Evolutionary conservation across 2,329 filamentous ascomycete genomes (phyloP).

Genomic region (Fusarium sp.): DNA sequence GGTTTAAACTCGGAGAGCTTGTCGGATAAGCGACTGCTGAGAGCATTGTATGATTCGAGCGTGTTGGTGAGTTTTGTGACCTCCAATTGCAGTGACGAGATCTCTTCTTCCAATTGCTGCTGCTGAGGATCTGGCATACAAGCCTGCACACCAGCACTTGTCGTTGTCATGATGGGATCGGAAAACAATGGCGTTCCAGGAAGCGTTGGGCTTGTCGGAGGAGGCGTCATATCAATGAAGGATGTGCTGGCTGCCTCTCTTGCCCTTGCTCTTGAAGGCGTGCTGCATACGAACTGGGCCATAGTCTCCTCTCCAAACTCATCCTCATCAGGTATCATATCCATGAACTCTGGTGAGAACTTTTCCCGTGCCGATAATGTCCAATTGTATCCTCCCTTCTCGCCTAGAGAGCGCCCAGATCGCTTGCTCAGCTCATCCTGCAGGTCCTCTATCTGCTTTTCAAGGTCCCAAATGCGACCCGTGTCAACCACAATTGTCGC

Average conservation of each 20-base stretch:
- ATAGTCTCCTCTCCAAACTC: conserved; percentile 63
- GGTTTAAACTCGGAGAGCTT: conserved; percentile 48
- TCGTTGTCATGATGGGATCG: conserved; percentile 17
- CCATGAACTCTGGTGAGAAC: conserved; percentile 57
- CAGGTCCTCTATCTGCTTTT: conserved; percentile 54
- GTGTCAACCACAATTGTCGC: conserved; percentile 63
- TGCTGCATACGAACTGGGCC: conserved; percentile 63
- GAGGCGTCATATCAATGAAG: conserved; percentile 62
- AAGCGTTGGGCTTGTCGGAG: conserved; percentile 62
- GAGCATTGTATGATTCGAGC: conserved; percentile 59
- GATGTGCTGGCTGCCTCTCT: conserved; percentile 51
- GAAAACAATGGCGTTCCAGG: conserved; percentile 54
- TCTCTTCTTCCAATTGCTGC: conserved; percentile 57
- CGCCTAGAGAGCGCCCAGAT: conserved; percentile 31
- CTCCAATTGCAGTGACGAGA: conserved; percentile 61
- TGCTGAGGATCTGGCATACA: conserved; percentile 57
- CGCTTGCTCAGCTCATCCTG: conserved; percentile 49
- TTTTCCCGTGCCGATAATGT: conserved; percentile 62
- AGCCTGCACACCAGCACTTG: conserved; percentile 21
- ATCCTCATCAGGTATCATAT: conserved; percentile 52
- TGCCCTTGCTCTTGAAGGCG: conserved; percentile 56
- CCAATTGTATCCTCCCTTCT: conserved; percentile 59
- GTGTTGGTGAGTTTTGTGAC: conserved; percentile 59
- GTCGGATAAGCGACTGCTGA: conserved; percentile 53
- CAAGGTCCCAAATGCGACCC: conserved; percentile 56